Percentiles rank a stretch among this genome's conserved stretches.
Evolutionary conservation across 768 basidiomycete species (phyloP).

Genomic region (Leccinum rimulosum): DNA sequence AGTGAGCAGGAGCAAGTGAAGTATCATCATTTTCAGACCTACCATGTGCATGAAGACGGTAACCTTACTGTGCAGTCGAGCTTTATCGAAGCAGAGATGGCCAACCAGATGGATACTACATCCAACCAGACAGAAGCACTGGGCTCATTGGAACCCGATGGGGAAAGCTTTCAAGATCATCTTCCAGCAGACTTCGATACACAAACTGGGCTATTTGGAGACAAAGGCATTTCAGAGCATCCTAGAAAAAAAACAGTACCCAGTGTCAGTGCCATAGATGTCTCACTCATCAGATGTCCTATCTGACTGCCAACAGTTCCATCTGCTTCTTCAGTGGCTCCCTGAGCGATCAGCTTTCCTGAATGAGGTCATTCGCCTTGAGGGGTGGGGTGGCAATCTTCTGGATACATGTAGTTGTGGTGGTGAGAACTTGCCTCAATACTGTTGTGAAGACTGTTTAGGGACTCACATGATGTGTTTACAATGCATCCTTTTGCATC

Average conservation of each 20-base stretch:
- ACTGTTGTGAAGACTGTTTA: background rate
- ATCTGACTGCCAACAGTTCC: background rate
- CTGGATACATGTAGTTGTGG: background rate
- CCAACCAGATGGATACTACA: no score
- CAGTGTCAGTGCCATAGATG: background rate
- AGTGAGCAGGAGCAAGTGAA: no score
- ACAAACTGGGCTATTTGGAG: no score
- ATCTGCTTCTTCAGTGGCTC: background rate
- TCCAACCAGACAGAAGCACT: no score
- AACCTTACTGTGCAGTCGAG: no score
- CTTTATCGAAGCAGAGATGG: no score
- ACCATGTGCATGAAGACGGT: no score
- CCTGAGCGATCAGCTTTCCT: background rate
- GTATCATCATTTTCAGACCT: no score
- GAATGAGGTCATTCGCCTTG: background rate
- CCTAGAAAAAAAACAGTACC: background rate
- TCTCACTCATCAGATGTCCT: background rate
- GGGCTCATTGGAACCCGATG: no score
- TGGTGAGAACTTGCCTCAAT: background rate
- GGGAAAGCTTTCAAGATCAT: no score
- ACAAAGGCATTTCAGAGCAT: no score
- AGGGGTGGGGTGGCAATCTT: background rate
- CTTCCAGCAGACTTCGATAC: no score
- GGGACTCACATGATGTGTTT: background rate
- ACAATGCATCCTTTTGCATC: background rate